Evolutionary conservation across 306 rosid genomes (phyloP).

Genomic region (Astragalus glycyphyllos): DNA sequence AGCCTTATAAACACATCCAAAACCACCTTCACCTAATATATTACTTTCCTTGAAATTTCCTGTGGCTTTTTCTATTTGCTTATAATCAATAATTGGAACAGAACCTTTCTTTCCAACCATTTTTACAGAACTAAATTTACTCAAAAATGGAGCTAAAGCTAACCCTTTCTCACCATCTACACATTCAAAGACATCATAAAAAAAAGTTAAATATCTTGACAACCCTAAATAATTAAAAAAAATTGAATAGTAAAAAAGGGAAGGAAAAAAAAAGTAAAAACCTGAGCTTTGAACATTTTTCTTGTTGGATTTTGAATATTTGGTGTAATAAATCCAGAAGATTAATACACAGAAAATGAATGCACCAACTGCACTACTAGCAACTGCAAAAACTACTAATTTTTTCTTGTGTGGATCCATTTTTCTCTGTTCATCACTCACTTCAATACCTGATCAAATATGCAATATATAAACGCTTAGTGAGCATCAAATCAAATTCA

Average conservation of each 20-base stretch:
- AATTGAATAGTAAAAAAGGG: constrained; percentile 6
- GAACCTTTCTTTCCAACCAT: constrained; percentile 70
- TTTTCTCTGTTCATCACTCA: constrained; percentile 48
- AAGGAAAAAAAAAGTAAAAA: constrained; percentile 5
- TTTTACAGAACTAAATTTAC: constrained; percentile 66
- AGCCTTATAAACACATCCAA: constrained; percentile 95
- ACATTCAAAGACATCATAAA: constrained; percentile 32
- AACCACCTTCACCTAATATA: constrained; percentile 90
- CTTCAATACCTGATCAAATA: constrained; percentile 53
- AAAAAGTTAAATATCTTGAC: constrained; percentile 18
- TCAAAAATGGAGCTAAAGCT: constrained; percentile 60
- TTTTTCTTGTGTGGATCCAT: constrained; percentile 66
- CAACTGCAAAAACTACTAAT: constrained; percentile 53
- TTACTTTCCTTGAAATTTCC: constrained; percentile 71
- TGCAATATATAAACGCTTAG: not conserved
- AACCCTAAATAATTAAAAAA: not conserved
- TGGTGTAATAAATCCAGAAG: constrained; percentile 65
- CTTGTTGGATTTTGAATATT: constrained; percentile 47
- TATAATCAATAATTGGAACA: constrained; percentile 72
- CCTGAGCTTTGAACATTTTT: constrained; percentile 53
- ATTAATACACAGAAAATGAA: constrained; percentile 51
- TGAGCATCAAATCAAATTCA: constrained; percentile 25
- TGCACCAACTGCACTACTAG: constrained; percentile 55
- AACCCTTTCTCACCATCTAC: constrained; percentile 81
- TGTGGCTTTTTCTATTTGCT: constrained; percentile 76